phyloP scores from a whole-genome alignment of 2,329 filamentous ascomycete species.

The Purpureocillium lavendulum region DNA sequence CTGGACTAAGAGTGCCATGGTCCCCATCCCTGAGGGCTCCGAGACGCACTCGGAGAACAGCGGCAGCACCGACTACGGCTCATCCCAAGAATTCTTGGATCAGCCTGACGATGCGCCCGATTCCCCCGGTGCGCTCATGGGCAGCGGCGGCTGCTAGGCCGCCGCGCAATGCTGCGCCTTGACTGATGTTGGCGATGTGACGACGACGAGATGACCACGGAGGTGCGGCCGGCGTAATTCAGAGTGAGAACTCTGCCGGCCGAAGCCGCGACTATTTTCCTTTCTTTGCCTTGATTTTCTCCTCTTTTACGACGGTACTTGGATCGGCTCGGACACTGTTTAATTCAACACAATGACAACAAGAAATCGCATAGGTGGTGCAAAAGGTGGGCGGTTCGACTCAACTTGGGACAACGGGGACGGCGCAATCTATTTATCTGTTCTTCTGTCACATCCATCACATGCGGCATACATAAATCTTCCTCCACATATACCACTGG shows the following conservation, averaged over 20 bases:
- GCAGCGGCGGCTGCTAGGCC: conserved; percentile 20
- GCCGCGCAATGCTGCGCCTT: too few species aligned
- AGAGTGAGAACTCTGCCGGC: too few species aligned
- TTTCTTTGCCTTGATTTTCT: too few species aligned
- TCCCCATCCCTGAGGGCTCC: conserved; percentile 58
- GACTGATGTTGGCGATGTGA: too few species aligned
- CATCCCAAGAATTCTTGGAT: conserved; percentile 36
- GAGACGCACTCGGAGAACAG: conserved; percentile 49
- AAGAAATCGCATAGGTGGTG: background rate
- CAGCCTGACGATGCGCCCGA: conserved; percentile 25
- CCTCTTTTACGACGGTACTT: too few species aligned
- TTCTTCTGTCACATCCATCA: too few species aligned
- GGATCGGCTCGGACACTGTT: too few species aligned
- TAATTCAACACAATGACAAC: background rate
- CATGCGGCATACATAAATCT: background rate
- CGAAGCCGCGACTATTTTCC: too few species aligned
- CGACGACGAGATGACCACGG: too few species aligned
- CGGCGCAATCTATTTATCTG: background rate
- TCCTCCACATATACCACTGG: background rate
- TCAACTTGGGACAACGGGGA: background rate
- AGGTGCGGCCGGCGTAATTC: too few species aligned
- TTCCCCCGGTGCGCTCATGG: conserved; percentile 17
- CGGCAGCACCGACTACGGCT: conserved; percentile 31
- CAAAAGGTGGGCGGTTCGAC: background rate
- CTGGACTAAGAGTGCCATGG: conserved; percentile 59